Conservation (phyloP, 2,329 filamentous ascomycete species). For the Diaporthe citri region DNA sequence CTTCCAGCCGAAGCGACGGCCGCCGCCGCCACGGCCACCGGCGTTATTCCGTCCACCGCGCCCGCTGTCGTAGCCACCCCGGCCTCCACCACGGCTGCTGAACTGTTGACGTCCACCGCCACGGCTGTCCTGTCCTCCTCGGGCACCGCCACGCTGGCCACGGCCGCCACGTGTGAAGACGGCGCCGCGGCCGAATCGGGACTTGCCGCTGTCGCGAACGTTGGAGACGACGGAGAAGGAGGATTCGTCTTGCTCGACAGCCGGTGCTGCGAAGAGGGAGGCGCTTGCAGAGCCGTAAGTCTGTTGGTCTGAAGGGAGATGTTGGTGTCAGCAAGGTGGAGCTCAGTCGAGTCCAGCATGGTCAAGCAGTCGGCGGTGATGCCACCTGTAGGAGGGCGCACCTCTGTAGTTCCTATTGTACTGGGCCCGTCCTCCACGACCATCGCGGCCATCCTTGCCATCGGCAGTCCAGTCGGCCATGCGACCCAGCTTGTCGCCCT, state of each 20-base stretch:
- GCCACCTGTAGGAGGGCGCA: slow-evolving; percentile 54
- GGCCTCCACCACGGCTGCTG: slow-evolving; percentile 75
- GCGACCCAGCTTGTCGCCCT: slow-evolving; percentile 97
- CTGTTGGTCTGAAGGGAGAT: slow-evolving; percentile 79
- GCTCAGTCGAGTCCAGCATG: neutral
- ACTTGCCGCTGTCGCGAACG: slow-evolving; percentile 86
- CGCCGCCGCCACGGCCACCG: slow-evolving; percentile 71
- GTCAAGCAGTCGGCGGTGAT: neutral
- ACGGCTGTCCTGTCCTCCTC: slow-evolving; percentile 65
- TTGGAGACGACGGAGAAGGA: slow-evolving; percentile 99
- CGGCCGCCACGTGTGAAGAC: slow-evolving; percentile 90
- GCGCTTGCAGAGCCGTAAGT: slow-evolving; percentile 93
- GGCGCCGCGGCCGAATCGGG: slow-evolving; percentile 89
- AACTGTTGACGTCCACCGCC: slow-evolving; percentile 72
- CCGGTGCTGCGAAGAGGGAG: slow-evolving; percentile 89
- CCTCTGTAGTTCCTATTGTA: slow-evolving; percentile 96
- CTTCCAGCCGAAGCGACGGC: slow-evolving; percentile 96
- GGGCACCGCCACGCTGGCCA: slow-evolving; percentile 80
- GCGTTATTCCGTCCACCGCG: slow-evolving; percentile 55
- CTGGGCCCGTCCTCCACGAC: slow-evolving; percentile 82
- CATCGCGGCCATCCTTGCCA: slow-evolving; percentile 83
- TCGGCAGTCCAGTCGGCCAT: slow-evolving; percentile 99
- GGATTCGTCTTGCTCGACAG: slow-evolving; percentile 89
- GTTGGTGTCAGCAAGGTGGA: slow-evolving; percentile 41
- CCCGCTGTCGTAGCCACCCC: slow-evolving; percentile 65